Evolutionary conservation across 1,284 basidiomycete genomes (phyloP).

Genomic region (Leccinum solheimii): DNA sequence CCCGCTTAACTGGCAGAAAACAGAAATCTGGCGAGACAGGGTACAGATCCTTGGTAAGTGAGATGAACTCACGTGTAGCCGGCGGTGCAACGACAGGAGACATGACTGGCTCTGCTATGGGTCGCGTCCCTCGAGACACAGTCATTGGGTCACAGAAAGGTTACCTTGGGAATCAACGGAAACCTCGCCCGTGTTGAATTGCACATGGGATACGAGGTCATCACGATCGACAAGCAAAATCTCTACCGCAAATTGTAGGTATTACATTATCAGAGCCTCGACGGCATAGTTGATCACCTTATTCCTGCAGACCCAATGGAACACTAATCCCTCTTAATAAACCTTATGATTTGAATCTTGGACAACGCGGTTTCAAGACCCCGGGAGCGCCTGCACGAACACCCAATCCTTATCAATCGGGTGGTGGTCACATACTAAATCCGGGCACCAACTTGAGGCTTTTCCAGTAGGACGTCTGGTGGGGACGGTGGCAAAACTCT

Average conservation of each 20-base stretch:
- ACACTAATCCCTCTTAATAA: conserved; percentile 47
- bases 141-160: conserved; percentile 69
- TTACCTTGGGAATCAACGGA: conserved; percentile 89
- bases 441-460: conserved; percentile 66
- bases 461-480: conserved; percentile 59
- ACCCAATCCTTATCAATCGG: conserved; percentile 38
- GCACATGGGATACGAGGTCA: conserved; percentile 82
- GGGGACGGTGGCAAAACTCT: conserved; percentile 53
- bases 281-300: conserved; percentile 4
- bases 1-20: conserved; percentile 84
- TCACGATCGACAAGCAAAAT: conserved; percentile 83
- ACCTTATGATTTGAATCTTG: conserved; percentile 30
- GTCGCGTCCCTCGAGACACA: conserved; percentile 72
- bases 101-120: conserved; percentile 80
- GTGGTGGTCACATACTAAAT: conserved; percentile 54
- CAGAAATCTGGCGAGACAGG: conserved; percentile 63
- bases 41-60: conserved; percentile 78
- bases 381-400: conserved; percentile 38
- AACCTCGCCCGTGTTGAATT: conserved; percentile 88
- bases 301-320: conserved; percentile 50
- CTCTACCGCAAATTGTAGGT: conserved; percentile 78
- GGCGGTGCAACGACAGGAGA: conserved; percentile 62
- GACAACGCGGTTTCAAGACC: conserved; percentile 28
- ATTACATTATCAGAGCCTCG: neutral
- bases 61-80: conserved; percentile 88